Evolutionary conservation across 2,329 filamentous ascomycete species (phyloP), one percentile per base, ranked within the genome.

Genomic region (Claviceps sp.): DNA sequence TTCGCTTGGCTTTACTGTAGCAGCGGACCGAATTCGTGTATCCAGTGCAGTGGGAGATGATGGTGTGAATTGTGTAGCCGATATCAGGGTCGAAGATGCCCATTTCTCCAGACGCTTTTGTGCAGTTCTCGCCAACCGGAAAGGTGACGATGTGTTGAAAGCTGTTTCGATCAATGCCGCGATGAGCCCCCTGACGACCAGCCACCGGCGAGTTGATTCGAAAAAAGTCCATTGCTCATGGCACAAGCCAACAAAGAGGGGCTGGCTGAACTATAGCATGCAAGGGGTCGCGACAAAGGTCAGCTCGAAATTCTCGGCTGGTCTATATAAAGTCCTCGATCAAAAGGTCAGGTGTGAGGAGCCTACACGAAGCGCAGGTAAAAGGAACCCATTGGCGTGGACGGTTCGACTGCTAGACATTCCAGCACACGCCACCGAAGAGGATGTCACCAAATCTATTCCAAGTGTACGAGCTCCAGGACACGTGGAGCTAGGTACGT

Each of bases 191-290:
- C 50, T 50, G 0, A 60, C 56, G 1, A 60, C 61, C 3, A 62
- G 55, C 40, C 55, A 60, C n/a, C 59, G 61, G 3, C 61, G 61
- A 0, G 62, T 69, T 0, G 66, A 70, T 19, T 63, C 60, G 43
- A 65, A 59, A 48, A 64, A 65, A 42, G 59, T 71, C 1, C 57
- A 62, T 37, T 61, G 60, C 34, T 70, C 66, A 10, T 71, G 68
- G 68, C 63, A 69, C 52, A 63, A 63, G 19, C 55, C 67, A 16
- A 57, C 43, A 10, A 59, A 53, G 26, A 61, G 57, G 1, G 64
- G 51, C 0, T 65, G 58, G 57, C 54, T 70, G 4, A 63, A 61
- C 19, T 70, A 67, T 50, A 54, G 50, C 5, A 53, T 16, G 19
- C 34, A 39, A 4, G 47, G 45, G 1, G 46, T 60, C 2, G 66